A percentile compares a stretch with the other conserved stretches of the same genome.
These are phyloP conservation scores for Suillus variegatus DNA, from an alignment of 768 basidiomycete genomes.

Conservation along the genomic window DNA sequence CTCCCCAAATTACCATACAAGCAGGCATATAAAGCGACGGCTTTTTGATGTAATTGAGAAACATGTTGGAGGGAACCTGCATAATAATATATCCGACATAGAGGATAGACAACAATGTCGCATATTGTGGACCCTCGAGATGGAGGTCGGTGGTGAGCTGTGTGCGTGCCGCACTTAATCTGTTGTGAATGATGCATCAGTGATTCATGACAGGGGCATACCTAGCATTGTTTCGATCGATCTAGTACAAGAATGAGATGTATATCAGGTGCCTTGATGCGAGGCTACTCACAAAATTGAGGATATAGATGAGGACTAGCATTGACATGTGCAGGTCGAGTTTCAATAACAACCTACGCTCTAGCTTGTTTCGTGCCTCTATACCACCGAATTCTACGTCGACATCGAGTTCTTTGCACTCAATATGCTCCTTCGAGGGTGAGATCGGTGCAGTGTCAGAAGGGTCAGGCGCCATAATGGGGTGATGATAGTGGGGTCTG, in stretches of 20 bases:
- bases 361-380: slow-evolving; percentile 47
- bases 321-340: slow-evolving; percentile 59
- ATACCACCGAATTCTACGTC: slow-evolving; percentile 50
- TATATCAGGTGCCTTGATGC: background rate
- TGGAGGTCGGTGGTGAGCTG: slow-evolving; percentile 70
- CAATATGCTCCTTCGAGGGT: slow-evolving; percentile 7
- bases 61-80: slow-evolving; percentile 64
- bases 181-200: background rate
- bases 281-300: slow-evolving; percentile 33
- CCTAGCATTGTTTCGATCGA: slow-evolving; percentile 73
- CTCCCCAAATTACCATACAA: slow-evolving; percentile 75
- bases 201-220: slow-evolving; percentile 29
- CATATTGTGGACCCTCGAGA: slow-evolving; percentile 59
- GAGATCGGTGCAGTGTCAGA: background rate
- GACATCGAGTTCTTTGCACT: slow-evolving; percentile 10
- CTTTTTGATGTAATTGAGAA: slow-evolving; percentile 63
- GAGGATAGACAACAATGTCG: slow-evolving; percentile 66
- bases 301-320: slow-evolving; percentile 41
- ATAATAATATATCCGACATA: slow-evolving; percentile 57
- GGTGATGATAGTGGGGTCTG: too few species aligned
- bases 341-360: slow-evolving; percentile 54
- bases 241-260: slow-evolving; percentile 31
- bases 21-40: slow-evolving; percentile 67
- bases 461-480: too few species aligned
- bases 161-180: slow-evolving; percentile 60